Evolutionary conservation across 371 early-diverging fungal genomes (phyloP).

Genomic region (Actinomortierella ambigua): DNA sequence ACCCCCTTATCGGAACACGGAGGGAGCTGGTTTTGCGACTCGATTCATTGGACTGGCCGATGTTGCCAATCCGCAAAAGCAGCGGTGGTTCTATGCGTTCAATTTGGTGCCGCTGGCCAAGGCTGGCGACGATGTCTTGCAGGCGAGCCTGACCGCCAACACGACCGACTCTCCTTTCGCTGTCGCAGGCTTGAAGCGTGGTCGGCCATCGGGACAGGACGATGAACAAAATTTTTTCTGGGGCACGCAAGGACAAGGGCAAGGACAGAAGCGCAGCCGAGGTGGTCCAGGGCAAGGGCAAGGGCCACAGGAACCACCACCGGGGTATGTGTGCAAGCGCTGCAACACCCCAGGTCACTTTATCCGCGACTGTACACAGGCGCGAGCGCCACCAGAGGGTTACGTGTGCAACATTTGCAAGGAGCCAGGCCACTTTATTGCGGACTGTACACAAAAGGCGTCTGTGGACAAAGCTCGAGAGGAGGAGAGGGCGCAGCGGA

Average conservation of each 20-base stretch:
- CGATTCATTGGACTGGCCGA: conserved; percentile 86
- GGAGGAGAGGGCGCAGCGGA: not conserved
- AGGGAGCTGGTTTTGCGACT: conserved; percentile 68
- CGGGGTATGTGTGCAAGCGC: conserved; percentile 60
- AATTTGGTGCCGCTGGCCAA: conserved; percentile 73
- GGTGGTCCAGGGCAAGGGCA: conserved; percentile 3
- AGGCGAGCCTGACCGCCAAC: conserved; percentile 48
- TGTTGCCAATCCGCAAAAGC: conserved; percentile 64
- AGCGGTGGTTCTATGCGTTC: conserved; percentile 93
- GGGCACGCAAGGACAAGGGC: conserved; percentile 20
- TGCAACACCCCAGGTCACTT: conserved; percentile 66
- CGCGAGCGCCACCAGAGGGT: conserved; percentile 10
- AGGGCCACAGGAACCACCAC: conserved; percentile 46
- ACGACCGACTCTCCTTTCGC: conserved; percentile 72
- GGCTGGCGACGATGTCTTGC: conserved; percentile 46
- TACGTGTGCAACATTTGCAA: conserved; percentile 66
- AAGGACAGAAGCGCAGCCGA: conserved; percentile 8
- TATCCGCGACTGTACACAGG: conserved; percentile 64
- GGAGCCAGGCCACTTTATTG: conserved; percentile 67
- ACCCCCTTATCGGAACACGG: conserved; percentile 77
- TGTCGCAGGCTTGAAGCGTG: conserved; percentile 36
- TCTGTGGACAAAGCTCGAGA: not conserved
- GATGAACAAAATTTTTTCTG: conserved; percentile 17
- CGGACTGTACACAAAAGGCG: conserved; percentile 58
- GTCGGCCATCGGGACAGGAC: conserved; percentile 20